These are phyloP conservation scores for Hanseniaspora opuntiae DNA, from an alignment of 805 yeast species.

Conservation along the genomic window DNA sequence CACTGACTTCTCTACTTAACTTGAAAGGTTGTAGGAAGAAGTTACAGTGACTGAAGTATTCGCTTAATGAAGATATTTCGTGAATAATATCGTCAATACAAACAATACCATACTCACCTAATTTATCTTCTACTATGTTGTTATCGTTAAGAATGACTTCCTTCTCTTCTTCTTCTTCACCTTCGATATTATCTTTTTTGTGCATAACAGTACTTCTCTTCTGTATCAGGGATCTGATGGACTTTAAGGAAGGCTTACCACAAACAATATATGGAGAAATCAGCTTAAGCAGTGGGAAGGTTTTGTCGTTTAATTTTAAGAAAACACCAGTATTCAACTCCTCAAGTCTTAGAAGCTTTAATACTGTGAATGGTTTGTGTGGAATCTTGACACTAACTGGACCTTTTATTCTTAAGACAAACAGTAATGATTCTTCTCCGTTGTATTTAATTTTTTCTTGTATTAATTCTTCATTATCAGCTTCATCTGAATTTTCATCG, in stretches of 20 bases:
- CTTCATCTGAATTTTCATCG: slow-evolving; percentile 18
- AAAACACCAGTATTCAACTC: slow-evolving; percentile 59
- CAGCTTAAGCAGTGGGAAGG: slow-evolving; percentile 50
- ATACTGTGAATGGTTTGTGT: slow-evolving; percentile 44
- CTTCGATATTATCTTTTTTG: slow-evolving; percentile 14
- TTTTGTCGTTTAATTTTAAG: slow-evolving; percentile 45
- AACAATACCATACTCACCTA: slow-evolving; percentile 56
- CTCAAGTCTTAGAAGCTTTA: slow-evolving; percentile 46
- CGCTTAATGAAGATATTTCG: slow-evolving; percentile 53
- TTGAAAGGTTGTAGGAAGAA: slow-evolving; percentile 59
- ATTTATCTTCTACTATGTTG: slow-evolving; percentile 56
- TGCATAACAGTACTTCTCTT: slow-evolving; percentile 54
- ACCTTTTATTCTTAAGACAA: slow-evolving; percentile 55
- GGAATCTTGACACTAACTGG: slow-evolving; percentile 56
- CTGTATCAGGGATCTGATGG: slow-evolving; percentile 60
- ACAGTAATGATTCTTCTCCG: slow-evolving; percentile 39
- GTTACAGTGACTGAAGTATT: slow-evolving; percentile 44
- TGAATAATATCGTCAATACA: slow-evolving; percentile 73
- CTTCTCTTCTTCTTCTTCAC: slow-evolving; percentile 26
- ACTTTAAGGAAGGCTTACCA: slow-evolving; percentile 60
- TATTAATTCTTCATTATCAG: slow-evolving; percentile 20
- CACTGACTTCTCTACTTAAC: slow-evolving; percentile 54
- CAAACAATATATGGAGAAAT: slow-evolving; percentile 60
- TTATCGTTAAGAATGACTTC: slow-evolving; percentile 54
- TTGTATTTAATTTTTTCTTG: slow-evolving; percentile 27